Evolutionary conservation across 177 flowering plant genomes (phyloP).

Genomic region (Telopea speciosissima): DNA sequence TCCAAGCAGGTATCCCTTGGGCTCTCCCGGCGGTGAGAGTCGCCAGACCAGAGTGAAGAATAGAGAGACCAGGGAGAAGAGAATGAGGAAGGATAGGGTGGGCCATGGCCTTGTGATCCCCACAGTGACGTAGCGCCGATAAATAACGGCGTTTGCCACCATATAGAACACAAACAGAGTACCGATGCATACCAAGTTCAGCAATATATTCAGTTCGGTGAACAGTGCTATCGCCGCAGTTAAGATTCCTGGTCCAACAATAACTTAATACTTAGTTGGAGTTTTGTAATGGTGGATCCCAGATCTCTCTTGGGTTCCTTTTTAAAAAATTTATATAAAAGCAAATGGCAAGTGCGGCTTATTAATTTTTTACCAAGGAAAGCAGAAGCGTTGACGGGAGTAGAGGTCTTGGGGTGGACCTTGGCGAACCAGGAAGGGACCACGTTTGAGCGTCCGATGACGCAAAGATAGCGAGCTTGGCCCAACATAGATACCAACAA

Average conservation of each 20-base stretch:
- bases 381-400: slow-evolving; percentile 86
- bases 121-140: slow-evolving; percentile 54
- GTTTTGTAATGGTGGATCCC: no score
- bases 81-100: slow-evolving; percentile 53
- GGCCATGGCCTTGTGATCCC: slow-evolving; percentile 63
- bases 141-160: slow-evolving; percentile 93
- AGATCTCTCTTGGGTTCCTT: no score
- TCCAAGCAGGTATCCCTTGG: slow-evolving; percentile 42
- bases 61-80: slow-evolving; percentile 53
- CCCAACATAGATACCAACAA: slow-evolving; percentile 93
- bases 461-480: slow-evolving; percentile 93
- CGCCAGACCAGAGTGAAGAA: slow-evolving; percentile 67
- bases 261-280: no score
- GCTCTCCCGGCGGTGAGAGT: slow-evolving; percentile 39
- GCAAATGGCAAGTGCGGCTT: no score
- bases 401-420: slow-evolving; percentile 71
- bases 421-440: slow-evolving; percentile 84
- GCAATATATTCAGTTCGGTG: slow-evolving; percentile 66
- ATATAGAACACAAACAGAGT: slow-evolving; percentile 89
- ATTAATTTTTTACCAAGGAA: slow-evolving; percentile 64
- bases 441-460: slow-evolving; percentile 79
- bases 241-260: slow-evolving; percentile 46
- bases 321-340: no score
- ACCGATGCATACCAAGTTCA: slow-evolving; percentile 77
- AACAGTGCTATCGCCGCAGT: slow-evolving; percentile 78